Evolutionary conservation across 2,329 filamentous ascomycete genomes (phyloP), one percentile per base, ranked within the genome.

Genomic region (Colletotrichum tropicale): DNA sequence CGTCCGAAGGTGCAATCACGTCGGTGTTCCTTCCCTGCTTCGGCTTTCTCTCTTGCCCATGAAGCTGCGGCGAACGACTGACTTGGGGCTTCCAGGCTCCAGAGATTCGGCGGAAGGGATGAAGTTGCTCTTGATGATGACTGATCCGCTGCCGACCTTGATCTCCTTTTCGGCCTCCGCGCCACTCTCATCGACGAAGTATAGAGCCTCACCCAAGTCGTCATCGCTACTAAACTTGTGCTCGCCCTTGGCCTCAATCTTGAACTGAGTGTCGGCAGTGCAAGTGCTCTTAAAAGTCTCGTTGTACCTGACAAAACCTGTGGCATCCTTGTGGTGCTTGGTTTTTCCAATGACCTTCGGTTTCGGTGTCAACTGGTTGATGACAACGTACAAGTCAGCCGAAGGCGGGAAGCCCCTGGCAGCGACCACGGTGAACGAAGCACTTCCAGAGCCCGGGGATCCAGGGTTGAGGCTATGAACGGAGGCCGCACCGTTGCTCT

Each of bases 281-380:
- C 96, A 98, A 13, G 89, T 88, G 26, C 94, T 89, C 81, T 93
- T 96, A 88, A 97, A 96, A 1, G 91, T 93, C 83, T 98, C 95
- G 77, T 95, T 93, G 83, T 92, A 98, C 21, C 87, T 89, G 76
- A 95, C 91, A 5, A 89, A 86, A 3, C 94, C 95, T 2, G 87
- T 87, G 5, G 91, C 86, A 1, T 93, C 90, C 84, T 98, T 98
- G 86, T 94, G 91, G 78, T 97, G 94, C 83, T 98, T 98, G 26
- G 96, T 98, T 88, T 98, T 98, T 86, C 96, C 93, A 61, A 99
- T 88, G 61, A 94, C 91, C 86, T 97, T 98, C 66, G 88, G 90
- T 85, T 94, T 96, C 62, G 92, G 86, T 5, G 89, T 87, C 38
- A 94, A 82, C 79, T 94, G 92, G 71, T 92, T 93, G 79, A 98